Evolutionary conservation across 257 asterid genomes (phyloP), one percentile per base, ranked within the genome.

Genomic region (Plantago major): DNA sequence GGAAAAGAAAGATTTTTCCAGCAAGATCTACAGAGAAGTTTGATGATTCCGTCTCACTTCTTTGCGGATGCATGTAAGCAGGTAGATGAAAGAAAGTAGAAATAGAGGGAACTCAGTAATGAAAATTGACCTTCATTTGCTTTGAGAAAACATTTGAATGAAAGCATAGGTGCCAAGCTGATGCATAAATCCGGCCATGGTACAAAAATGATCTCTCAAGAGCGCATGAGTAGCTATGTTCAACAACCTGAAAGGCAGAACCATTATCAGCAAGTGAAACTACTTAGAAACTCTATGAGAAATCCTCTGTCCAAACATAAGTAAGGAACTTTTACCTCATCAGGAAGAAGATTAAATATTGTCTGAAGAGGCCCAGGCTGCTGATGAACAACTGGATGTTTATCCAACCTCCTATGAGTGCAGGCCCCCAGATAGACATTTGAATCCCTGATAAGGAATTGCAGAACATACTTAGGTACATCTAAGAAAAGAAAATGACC

Each of bases 181-280:
- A 92, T 70, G 89, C 82, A 69, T 82, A 92, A 82, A 92, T 74
- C 64, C 97, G 90, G 38, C 97, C 99, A 26, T 89, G 99, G 73
- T 89, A 89, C 74, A 92, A 77, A 73, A 92, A 84, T 64, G 97
- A 89, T 74, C 95, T 81, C 85, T 92, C 97, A 3, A 92, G 88
- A 42, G 99, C 96, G 62, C 99, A 92, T 55, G 99, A 86, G 79
- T 86, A 92, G 84, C 91, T 92, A 76, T 89, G 90, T 72, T 83
- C 83, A 62, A 80, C 88, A 75, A 83, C 91, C 99, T 92, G 89
- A 65, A 77, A 55, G 70, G 68, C 56, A 70, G 7, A 57, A 61
- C 40, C 64, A 10, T 22, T 19, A 57, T 68, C 55, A 63, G 70
- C 42, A 69, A 60, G 19, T 59, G 28, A 47, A 66, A 19, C 55